A percentile compares a stretch with the other conserved stretches of the same genome.
Evolutionary conservation across 371 early-diverging fungal genomes (phyloP).

Genomic region (Circinella minor): DNA sequence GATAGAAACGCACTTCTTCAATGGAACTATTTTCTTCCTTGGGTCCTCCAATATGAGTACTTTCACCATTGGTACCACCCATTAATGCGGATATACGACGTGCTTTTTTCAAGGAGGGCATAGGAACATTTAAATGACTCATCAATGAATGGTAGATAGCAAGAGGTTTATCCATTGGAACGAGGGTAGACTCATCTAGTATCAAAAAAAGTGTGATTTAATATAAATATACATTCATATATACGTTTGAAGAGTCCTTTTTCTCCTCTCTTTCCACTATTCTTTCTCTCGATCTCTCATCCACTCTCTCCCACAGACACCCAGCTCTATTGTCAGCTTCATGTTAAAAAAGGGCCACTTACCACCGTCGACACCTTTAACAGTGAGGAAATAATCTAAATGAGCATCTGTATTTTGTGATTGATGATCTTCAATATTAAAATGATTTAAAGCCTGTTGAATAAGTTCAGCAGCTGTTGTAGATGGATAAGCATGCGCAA

Average conservation of each 20-base stretch:
- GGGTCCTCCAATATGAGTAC: slow-evolving; percentile 46
- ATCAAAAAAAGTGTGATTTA: background rate
- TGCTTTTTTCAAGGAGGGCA: slow-evolving; percentile 53
- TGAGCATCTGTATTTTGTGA: slow-evolving; percentile 31
- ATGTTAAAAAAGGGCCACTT: slow-evolving; percentile 8
- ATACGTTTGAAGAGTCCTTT: too few relatives aligned
- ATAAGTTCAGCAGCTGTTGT: slow-evolving; percentile 60
- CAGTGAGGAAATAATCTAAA: slow-evolving; percentile 46
- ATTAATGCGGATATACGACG: slow-evolving; percentile 55
- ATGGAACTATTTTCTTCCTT: slow-evolving; percentile 13
- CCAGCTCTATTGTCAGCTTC: too few relatives aligned
- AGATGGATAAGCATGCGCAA: slow-evolving; percentile 42
- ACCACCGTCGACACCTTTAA: slow-evolving; percentile 61
- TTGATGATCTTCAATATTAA: slow-evolving; percentile 30
- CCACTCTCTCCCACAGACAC: too few relatives aligned
- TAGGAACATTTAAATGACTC: slow-evolving; percentile 51
- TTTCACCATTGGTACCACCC: slow-evolving; percentile 27
- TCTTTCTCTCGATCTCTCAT: too few relatives aligned
- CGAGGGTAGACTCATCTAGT: slow-evolving; percentile 52
- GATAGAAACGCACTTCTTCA: slow-evolving; percentile 45
- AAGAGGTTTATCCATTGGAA: slow-evolving; percentile 53
- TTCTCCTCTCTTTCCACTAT: too few relatives aligned
- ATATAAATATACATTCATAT: too few relatives aligned
- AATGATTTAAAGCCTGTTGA: slow-evolving; percentile 48
- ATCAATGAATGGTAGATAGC: slow-evolving; percentile 58